These are phyloP conservation scores for Sugiyamaella pinicola DNA, from an alignment of 1,139 yeast genomes.

Conservation along the genomic window DNA sequence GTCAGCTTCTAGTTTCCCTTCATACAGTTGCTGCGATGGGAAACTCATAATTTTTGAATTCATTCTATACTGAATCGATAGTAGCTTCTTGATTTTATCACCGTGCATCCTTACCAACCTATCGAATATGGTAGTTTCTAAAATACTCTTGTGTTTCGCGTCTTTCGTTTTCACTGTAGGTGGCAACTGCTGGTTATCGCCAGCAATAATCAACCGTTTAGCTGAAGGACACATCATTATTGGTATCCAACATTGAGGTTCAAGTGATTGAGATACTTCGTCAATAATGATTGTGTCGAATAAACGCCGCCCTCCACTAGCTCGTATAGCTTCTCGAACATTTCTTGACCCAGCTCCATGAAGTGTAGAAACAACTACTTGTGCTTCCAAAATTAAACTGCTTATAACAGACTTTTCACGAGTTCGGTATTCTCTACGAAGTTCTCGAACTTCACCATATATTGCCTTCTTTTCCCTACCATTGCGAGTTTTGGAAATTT, in stretches of 20 bases:
- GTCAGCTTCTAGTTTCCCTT: slow-evolving; percentile 63
- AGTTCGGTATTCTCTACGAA: slow-evolving; percentile 66
- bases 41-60: slow-evolving; percentile 74
- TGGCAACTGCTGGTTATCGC: slow-evolving; percentile 83
- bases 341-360: slow-evolving; percentile 87
- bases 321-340: slow-evolving; percentile 51
- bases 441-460: slow-evolving; percentile 67
- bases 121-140: slow-evolving; percentile 77
- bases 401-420: slow-evolving; percentile 67
- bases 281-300: slow-evolving; percentile 88
- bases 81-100: slow-evolving; percentile 54
- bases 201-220: slow-evolving; percentile 57
- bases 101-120: slow-evolving; percentile 59
- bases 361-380: slow-evolving; percentile 76
- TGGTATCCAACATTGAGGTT: slow-evolving; percentile 98
- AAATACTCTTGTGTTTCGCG: slow-evolving; percentile 42
- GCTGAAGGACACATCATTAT: slow-evolving; percentile 64
- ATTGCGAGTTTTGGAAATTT: slow-evolving; percentile 64
- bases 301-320: slow-evolving; percentile 38
- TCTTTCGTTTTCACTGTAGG: slow-evolving; percentile 44
- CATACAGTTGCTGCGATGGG: slow-evolving; percentile 70
- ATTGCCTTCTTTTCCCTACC: slow-evolving; percentile 66
- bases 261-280: slow-evolving; percentile 92
- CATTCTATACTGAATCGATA: slow-evolving; percentile 88
- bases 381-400: slow-evolving; percentile 60